Percentiles rank a stretch among this genome's conserved stretches.
These are phyloP conservation scores for Platanus orientalis DNA, from an alignment of 164 flowering plant species.

Conservation along the genomic window DNA sequence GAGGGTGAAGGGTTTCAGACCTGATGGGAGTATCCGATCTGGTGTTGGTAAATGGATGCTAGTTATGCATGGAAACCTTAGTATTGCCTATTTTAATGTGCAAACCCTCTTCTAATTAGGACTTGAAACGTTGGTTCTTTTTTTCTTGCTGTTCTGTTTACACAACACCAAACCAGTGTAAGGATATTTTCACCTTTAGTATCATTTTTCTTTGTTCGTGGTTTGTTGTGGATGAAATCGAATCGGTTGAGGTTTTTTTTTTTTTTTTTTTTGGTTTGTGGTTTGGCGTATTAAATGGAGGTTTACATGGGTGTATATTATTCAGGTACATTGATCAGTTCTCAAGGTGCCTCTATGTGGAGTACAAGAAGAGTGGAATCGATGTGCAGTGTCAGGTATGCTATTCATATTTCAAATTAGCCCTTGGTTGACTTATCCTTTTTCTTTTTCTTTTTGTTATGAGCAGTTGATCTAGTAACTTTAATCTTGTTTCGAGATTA, in stretches of 20 bases:
- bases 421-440: too few relatives aligned
- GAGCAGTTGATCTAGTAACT: background rate
- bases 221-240: background rate
- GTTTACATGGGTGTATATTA: background rate
- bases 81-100: background rate
- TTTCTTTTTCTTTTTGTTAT: background rate
- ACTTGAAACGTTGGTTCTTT: too few relatives aligned
- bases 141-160: too few relatives aligned
- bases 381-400: slow-evolving; percentile 65
- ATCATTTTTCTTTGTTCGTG: too few relatives aligned
- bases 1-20: too few relatives aligned
- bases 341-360: slow-evolving; percentile 40
- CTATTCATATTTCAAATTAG: background rate
- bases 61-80: background rate
- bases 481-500: background rate
- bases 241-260: background rate
- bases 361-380: slow-evolving; percentile 41
- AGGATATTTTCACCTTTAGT: too few relatives aligned
- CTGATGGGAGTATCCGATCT: background rate
- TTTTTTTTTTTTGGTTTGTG: too few relatives aligned
- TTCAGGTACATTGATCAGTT: slow-evolving; percentile 42
- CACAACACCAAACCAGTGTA: too few relatives aligned
- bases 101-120: too few relatives aligned
- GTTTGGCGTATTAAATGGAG: background rate
- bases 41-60: background rate